Evolutionary conservation across 2,329 filamentous ascomycete species (phyloP).

Genomic region (Delphinella strobiligena): DNA sequence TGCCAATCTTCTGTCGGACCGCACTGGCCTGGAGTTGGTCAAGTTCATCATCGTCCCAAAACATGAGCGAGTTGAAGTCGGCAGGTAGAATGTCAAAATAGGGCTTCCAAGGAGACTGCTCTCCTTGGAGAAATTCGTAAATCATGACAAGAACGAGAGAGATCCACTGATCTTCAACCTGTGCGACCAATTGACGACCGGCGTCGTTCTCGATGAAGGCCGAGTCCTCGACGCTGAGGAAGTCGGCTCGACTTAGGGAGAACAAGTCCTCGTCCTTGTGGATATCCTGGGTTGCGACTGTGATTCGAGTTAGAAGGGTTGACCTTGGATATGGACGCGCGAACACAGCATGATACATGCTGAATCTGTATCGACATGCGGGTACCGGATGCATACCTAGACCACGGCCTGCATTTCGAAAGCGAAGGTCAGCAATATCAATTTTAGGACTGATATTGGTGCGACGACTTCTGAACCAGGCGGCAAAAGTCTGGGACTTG

Average conservation of each 20-base stretch:
- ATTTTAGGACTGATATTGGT: constrained; percentile 48
- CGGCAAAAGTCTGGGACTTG: constrained; percentile 30
- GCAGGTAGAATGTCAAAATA: constrained; percentile 66
- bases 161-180: constrained; percentile 33
- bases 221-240: constrained; percentile 64
- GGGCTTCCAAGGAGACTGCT: constrained; percentile 56
- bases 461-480: constrained; percentile 43
- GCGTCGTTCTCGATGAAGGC: constrained; percentile 38
- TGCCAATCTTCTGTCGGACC: constrained; percentile 65
- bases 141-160: constrained; percentile 67
- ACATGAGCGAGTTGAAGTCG: constrained; percentile 77
- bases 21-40: constrained; percentile 63
- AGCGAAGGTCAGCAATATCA: constrained; percentile 43
- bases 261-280: constrained; percentile 66
- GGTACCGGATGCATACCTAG: constrained; percentile 25
- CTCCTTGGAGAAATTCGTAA: constrained; percentile 54
- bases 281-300: constrained; percentile 55
- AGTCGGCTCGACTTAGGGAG: constrained; percentile 57
- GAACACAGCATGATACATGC: too few relatives aligned
- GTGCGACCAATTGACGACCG: constrained; percentile 24
- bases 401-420: constrained; percentile 46
- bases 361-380: too few relatives aligned
- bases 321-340: background rate
- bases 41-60: constrained; percentile 65
- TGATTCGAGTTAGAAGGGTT: background rate